phyloP scores from a whole-genome alignment of 768 basidiomycete genomes.

The Thelephora aurantiotincta region DNA sequence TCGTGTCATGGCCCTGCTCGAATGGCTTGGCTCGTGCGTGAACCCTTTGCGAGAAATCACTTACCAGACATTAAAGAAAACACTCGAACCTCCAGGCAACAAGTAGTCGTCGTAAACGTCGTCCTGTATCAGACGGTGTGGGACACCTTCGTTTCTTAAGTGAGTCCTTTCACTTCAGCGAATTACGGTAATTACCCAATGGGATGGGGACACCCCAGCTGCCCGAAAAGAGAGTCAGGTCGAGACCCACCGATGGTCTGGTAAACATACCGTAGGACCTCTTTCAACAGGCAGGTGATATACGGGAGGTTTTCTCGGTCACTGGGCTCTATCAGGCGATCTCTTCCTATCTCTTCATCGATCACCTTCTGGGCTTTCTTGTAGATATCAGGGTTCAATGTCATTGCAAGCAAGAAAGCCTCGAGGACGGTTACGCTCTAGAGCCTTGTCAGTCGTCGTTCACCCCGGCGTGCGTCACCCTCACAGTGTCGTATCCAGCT shows the following conservation, averaged over 20 bases:
- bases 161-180: not conserved
- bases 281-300: constrained; percentile 23
- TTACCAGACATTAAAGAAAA: constrained; percentile 10
- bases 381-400: constrained; percentile 9
- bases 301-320: constrained; percentile 22
- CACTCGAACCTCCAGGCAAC: constrained; percentile 9
- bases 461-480: too few relatives aligned
- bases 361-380: constrained; percentile 21
- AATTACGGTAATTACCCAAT: not conserved
- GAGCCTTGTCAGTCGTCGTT: not conserved
- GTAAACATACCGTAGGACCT: constrained; percentile 31
- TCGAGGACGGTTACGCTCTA: constrained; percentile 8
- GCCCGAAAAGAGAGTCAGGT: not conserved
- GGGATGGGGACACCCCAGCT: constrained; percentile 5
- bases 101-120: constrained; percentile 10
- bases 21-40: not conserved
- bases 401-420: constrained; percentile 11
- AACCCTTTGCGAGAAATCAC: not conserved
- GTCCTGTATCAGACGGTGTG: constrained; percentile 9
- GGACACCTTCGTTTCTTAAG: constrained; percentile 4
- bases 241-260: constrained; percentile 32
- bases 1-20: constrained; percentile 17
- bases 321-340: constrained; percentile 20
- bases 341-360: constrained; percentile 18
- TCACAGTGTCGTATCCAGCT: too few relatives aligned